A percentile compares a stretch with the other conserved stretches of the same genome.
These are phyloP conservation scores for Hura crepitans DNA, from an alignment of 441 rosid species.

Conservation along the genomic window DNA sequence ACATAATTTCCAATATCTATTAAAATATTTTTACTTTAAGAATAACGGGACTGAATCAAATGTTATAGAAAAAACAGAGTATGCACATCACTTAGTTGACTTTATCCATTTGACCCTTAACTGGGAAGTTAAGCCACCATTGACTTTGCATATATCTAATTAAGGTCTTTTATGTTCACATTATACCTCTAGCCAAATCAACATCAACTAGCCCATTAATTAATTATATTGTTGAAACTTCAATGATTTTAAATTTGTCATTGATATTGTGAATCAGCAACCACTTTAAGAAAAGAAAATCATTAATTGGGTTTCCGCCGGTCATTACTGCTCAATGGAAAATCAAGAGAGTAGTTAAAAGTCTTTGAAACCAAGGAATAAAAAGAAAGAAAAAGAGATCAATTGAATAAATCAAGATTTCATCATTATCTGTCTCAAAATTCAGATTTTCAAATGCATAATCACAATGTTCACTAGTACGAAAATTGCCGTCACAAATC, in stretches of 20 bases:
- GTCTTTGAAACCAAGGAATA: neutral
- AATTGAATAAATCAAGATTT: constrained; percentile 21
- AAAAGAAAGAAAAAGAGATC: neutral
- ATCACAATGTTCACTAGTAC: constrained; percentile 16
- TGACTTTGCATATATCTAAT: constrained; percentile 1
- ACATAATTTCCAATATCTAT: no score
- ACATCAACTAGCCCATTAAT: neutral
- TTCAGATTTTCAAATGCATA: constrained; percentile 24
- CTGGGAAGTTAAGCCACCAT: neutral
- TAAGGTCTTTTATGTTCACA: constrained; percentile 28
- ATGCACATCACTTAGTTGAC: neutral
- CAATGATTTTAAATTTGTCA: neutral
- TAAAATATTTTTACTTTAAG: no score
- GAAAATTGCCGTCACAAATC: constrained; percentile 3
- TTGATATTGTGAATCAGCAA: neutral
- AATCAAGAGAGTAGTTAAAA: neutral
- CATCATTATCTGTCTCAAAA: constrained; percentile 25
- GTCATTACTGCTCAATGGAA: neutral
- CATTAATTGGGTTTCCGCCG: neutral
- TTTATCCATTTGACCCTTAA: neutral
- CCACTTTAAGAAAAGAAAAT: neutral
- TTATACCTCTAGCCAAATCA: neutral
- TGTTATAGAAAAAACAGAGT: no score
- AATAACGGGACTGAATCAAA: no score
- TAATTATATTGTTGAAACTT: no score